Evolutionary conservation across 139 green algal species (phyloP).

Genomic region (Marvania coccoides): DNA sequence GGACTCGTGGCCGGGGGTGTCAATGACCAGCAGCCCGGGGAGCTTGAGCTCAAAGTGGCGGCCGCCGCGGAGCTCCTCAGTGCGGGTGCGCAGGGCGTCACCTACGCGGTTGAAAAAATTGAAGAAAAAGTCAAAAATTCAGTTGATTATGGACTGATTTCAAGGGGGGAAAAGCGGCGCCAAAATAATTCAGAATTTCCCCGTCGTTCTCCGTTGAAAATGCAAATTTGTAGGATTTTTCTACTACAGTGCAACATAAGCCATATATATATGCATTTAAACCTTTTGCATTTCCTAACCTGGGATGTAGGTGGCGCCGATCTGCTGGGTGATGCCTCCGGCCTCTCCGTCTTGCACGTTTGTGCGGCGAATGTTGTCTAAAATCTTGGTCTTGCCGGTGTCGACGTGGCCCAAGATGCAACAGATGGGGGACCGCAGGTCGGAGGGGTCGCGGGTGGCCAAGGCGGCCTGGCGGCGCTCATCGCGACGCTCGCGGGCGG

Average conservation of each 20-base stretch:
- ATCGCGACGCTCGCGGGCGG: slow-evolving; percentile 48
- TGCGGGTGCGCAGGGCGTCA: slow-evolving; percentile 74
- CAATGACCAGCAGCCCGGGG: slow-evolving; percentile 94
- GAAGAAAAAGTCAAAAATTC: too few relatives aligned
- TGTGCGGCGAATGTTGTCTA: slow-evolving; percentile 96
- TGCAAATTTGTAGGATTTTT: too few relatives aligned
- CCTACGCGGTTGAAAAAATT: background rate
- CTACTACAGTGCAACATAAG: too few relatives aligned
- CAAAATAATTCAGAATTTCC: too few relatives aligned
- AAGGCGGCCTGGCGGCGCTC: slow-evolving; percentile 48
- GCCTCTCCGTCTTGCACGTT: slow-evolving; percentile 98
- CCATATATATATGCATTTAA: too few relatives aligned
- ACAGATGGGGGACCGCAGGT: slow-evolving; percentile 96
- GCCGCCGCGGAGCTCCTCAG: slow-evolving; percentile 51
- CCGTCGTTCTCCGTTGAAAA: too few relatives aligned
- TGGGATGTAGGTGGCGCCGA: slow-evolving; percentile 96
- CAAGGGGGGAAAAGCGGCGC: too few relatives aligned
- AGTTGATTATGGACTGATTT: too few relatives aligned
- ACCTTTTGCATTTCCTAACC: too few relatives aligned
- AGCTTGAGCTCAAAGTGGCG: slow-evolving; percentile 73
- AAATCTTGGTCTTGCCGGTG: slow-evolving; percentile 98
- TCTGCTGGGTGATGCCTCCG: slow-evolving; percentile 99
- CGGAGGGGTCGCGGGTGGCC: slow-evolving; percentile 40
- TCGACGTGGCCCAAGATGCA: slow-evolving; percentile 99
- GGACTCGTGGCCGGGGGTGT: slow-evolving; percentile 96